These are phyloP conservation scores for Oxyria digyna DNA, from an alignment of 148 eudicot species.

Conservation along the genomic window DNA sequence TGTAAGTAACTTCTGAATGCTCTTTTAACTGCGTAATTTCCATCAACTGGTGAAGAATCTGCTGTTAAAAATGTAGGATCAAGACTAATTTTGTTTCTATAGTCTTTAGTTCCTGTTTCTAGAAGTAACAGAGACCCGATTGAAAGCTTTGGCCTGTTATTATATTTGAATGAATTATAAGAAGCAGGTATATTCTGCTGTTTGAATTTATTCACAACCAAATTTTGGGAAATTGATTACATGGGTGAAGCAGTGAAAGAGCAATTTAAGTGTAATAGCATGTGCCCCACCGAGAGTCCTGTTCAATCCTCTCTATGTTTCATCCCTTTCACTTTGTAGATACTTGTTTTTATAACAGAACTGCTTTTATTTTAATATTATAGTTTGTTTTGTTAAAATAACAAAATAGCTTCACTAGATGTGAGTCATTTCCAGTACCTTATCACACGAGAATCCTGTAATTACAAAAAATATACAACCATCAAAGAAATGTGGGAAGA, in stretches of 20 bases:
- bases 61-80: slow-evolving; percentile 40
- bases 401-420: no score
- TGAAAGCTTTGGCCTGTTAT: no score
- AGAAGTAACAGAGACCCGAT: no score
- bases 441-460: slow-evolving; percentile 4
- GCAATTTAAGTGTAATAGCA: neutral
- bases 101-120: no score
- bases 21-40: no score
- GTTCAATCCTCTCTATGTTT: neutral
- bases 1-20: no score
- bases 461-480: slow-evolving; percentile 29
- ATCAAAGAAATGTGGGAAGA: neutral
- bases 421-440: slow-evolving; percentile 1
- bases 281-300: neutral
- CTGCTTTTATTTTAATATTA: no score
- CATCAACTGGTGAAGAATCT: no score
- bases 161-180: neutral
- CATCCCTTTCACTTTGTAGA: neutral
- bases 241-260: neutral
- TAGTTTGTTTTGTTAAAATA: no score
- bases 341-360: neutral
- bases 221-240: neutral
- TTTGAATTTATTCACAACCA: neutral
- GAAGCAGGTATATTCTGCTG: neutral
- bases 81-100: slow-evolving; percentile 61